Base-by-base conservation (phyloP, 352 stramenopile species). In the Thalassiosira delicatula region DNA sequence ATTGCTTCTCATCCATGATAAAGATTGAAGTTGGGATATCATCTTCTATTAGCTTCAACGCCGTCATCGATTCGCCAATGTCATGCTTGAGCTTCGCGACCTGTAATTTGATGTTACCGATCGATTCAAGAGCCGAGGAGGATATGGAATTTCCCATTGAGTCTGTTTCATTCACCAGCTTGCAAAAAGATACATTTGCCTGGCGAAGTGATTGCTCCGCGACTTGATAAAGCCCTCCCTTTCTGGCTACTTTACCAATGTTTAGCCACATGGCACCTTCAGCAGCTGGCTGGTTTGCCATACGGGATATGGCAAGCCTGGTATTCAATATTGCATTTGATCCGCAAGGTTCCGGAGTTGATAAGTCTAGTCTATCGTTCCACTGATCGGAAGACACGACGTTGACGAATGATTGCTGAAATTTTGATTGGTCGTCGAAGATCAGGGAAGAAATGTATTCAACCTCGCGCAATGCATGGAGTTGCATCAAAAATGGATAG, bases 81-180 rank as follows among this genome's bases (percentile, higher is more conserved):
- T 71, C 79, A 79, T 92, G 81, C 72, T 94, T 93, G 23, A 95
- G 70, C 63, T 94, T 94, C 27, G 92, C 90, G 49, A 92, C 53
- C 69, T 95, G 88, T 11, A 94, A 61, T 42, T 89, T 83, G 5
- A 92, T 76, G 14, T 78, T 84, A 56, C 69, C 66, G 23, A 84
- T 77, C 27, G 73, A 83, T 63, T 89, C 79, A 37, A 74, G 51
- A 21, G 59, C 66, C 25, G 67, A 56, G 17, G 46, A 69, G 1
- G 32, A 53, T 25, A 66, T 60, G 0, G 44, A 57, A n/a, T n/a
- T n/a, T n/a, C n/a, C n/a, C n/a, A n/a, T n/a, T 33, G 37, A 11
- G 37, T 33, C 56, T 54, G 29, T 57, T 67, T 63, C 60, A 51
- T 21, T 73, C 40, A 75, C 61, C 23, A 54, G 54, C 51, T 84